Percentiles rank a stretch among this genome's conserved stretches.
Conservation (phyloP, 495 filamentous ascomycete genomes). For the Rhizodiscina lignyota region DNA sequence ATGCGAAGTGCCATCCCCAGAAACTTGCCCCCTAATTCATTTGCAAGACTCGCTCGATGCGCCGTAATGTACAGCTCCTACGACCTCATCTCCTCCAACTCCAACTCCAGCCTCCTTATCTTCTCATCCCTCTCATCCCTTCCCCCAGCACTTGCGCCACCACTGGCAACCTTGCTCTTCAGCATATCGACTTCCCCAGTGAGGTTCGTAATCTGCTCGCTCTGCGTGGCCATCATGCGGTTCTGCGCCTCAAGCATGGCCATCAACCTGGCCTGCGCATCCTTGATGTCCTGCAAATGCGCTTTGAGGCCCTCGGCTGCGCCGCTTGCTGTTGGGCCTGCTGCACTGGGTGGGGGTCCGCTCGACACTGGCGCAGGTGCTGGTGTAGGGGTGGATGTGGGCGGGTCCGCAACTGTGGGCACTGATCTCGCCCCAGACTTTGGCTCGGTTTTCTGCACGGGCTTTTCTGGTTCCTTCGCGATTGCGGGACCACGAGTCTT, state of each 20-base stretch:
- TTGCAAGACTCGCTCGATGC: too few relatives aligned
- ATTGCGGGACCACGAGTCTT: slow-evolving; percentile 9
- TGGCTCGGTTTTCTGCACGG: too few relatives aligned
- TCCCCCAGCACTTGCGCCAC: slow-evolving; percentile 25
- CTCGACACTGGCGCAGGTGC: slow-evolving; percentile 17
- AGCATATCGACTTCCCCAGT: slow-evolving; percentile 53
- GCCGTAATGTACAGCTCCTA: background rate
- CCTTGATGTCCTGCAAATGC: slow-evolving; percentile 44
- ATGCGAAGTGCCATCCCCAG: background rate
- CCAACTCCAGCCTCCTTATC: slow-evolving; percentile 51
- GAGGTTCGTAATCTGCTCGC: slow-evolving; percentile 44
- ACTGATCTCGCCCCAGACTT: too few relatives aligned
- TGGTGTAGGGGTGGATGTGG: slow-evolving; percentile 21
- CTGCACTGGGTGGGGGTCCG: slow-evolving; percentile 10
- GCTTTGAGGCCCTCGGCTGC: slow-evolving; percentile 19
- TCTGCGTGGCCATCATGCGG: slow-evolving; percentile 40
- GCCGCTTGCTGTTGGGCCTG: slow-evolving; percentile 10
- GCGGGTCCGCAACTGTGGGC: slow-evolving; percentile 15
- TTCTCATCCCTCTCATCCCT: slow-evolving; percentile 40
- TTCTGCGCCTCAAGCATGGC: slow-evolving; percentile 44
- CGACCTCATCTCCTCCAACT: slow-evolving; percentile 37
- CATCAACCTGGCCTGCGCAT: background rate
- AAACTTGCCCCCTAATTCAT: background rate
- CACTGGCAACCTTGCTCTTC: slow-evolving; percentile 44
- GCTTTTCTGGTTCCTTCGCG: slow-evolving; percentile 3